Base-by-base conservation (phyloP, 2,329 filamentous ascomycete genomes). In the Aspergillus fumigatus region DNA sequence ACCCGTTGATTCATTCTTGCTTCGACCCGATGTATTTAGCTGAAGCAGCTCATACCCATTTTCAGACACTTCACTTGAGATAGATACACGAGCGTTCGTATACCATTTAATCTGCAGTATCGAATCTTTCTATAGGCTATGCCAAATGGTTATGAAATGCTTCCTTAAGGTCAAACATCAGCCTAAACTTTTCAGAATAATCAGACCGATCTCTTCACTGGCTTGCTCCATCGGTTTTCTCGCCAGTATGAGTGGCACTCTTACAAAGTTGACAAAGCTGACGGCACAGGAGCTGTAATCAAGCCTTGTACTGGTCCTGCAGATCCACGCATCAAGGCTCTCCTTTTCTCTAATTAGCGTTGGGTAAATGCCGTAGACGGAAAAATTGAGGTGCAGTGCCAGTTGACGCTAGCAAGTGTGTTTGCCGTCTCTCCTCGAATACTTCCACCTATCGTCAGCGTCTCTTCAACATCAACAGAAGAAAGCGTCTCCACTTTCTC, bases 371-470 rank as follows among this genome's bases (percentile, higher is more conserved):
- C 25, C 29, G 32, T 49, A 48, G n/a, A 47, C 52, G 57, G 59
- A 61, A 35, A 59, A 61, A 59, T 50, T 48, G 9, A 23, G 9
- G 41, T 17, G 17, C 14, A 23, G 19, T 43, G 8, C 41, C 19
- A 45, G 41, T 45, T 45, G 41, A 23, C 41, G 41, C 32, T 51
- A 52, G 45, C 25, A 11, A 52, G 23, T 38, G 21, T 47, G 27
- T 23, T 3, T 23, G 25, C 40, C 57, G 40, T 52, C 40, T 49
- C 43, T 57, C 45, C 21, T 27, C 21, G 52, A 58, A 53, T 58
- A 57, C 55, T 60, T 61, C 59, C 59, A 61, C 59, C 59, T 61
- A 59, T 61, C 43, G 59, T 43, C 52, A 52, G 5, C 52, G 25
- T 54, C 47, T 26, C 38, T 38, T 29, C 53, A 27, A 10, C 41